Evolutionary conservation across 768 basidiomycete genomes (phyloP), one percentile per base, ranked within the genome.

Genomic region (Lentinula edodes): DNA sequence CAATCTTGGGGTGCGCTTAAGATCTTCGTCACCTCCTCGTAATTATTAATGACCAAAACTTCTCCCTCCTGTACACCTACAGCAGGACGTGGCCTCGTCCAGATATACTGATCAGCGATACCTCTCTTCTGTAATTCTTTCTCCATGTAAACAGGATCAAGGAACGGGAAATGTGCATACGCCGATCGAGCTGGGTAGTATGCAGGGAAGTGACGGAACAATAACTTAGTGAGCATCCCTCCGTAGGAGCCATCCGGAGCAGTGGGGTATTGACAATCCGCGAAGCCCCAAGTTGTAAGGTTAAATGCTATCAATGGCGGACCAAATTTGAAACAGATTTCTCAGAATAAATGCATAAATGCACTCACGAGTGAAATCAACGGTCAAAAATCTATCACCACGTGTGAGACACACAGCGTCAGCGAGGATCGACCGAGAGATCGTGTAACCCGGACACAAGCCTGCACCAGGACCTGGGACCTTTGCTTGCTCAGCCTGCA

Each of bases 161-260:
- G 68, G 80, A 95, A 89, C 9, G 93, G 91, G 81, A 94, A 94
- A 68, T 89, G 86, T 1, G 84, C 90, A 66, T 91, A 90, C 2
- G 80, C 79, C 10, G 86, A 88, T 15, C 82, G 79, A 23, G 78
- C 73, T 10, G 84, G 82, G 71, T 89, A 94, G 63, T 88, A 78
- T 20, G 85, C 74, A 0, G 91, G 91, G 35, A 94, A 75, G 18
- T 83, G 84, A 52, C 83, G 80, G 79, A 89, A 88, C 58, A 94
- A 80, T 32, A 94, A 75, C 66, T 84, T 88, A 15, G 83, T 84
- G 62, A 93, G 78, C 73, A 90, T 80, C 16, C 90, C 91, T 16
- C 91, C 91, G 62, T 80, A 87, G 0, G 90, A 89, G 32, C 90
- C 88, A 64, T 92, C 87, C 42, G 79, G 67, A 36, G 60, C 35